These are phyloP conservation scores for Rhodamnia argentea DNA, from an alignment of 345 rosid genomes.

Conservation along the genomic window DNA sequence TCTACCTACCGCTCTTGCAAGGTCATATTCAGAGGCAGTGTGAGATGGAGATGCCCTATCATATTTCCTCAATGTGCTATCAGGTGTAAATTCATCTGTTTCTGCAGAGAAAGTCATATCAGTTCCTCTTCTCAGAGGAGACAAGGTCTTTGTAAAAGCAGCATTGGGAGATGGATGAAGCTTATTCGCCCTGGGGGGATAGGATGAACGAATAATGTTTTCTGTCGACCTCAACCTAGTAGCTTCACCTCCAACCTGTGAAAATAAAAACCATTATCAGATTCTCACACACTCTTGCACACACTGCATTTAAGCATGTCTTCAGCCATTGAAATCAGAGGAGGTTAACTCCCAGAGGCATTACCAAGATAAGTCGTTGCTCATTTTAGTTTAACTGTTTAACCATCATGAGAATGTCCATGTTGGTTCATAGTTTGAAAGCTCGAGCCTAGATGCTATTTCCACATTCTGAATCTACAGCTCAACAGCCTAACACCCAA, in stretches of 20 bases:
- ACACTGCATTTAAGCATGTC: constrained; percentile 28
- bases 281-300: constrained; percentile 47
- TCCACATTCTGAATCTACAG: background rate
- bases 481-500: background rate
- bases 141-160: constrained; percentile 25
- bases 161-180: constrained; percentile 27
- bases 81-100: constrained; percentile 35
- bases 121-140: constrained; percentile 27
- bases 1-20: constrained; percentile 30
- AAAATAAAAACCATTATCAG: constrained; percentile 21
- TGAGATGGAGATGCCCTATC: constrained; percentile 58
- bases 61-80: constrained; percentile 51
- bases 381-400: background rate
- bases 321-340: constrained; percentile 28
- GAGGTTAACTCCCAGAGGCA: background rate
- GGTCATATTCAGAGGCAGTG: constrained; percentile 43
- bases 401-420: background rate
- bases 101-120: constrained; percentile 32
- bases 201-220: constrained; percentile 31
- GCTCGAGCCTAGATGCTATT: background rate
- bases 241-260: constrained; percentile 31
- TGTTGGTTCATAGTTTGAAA: background rate
- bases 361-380: background rate
- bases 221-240: constrained; percentile 39
- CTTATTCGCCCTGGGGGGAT: constrained; percentile 38